A percentile compares a stretch with the other conserved stretches of the same genome.
phyloP scores from a whole-genome alignment of 495 filamentous ascomycete species.

The Terfezia boudieri region DNA sequence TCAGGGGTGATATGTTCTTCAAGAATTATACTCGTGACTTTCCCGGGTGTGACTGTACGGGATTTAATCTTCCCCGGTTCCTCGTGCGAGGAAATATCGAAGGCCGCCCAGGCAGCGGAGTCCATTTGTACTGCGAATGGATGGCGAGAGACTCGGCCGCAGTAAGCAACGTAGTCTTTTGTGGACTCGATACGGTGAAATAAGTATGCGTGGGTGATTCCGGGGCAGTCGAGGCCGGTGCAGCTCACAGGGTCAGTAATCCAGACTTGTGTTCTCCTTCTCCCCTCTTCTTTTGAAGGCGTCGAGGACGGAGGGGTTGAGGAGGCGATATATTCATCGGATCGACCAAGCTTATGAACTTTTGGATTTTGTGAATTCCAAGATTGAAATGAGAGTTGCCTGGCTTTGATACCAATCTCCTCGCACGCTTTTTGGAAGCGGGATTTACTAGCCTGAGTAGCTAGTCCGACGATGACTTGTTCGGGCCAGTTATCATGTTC shows the following conservation, averaged over 20 bases:
- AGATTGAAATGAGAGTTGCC: constrained; percentile 1
- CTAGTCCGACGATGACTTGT: constrained; percentile 9
- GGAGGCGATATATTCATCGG: constrained; percentile 7
- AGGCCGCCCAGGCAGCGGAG: constrained; percentile 1
- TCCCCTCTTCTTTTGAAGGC: neutral
- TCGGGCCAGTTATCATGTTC: constrained; percentile 12
- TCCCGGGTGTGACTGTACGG: constrained; percentile 3
- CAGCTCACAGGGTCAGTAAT: constrained; percentile 7
- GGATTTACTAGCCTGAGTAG: neutral
- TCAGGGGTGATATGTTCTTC: constrained; percentile 4
- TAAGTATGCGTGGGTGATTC: constrained; percentile 12
- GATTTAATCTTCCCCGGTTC: neutral
- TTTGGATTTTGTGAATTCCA: constrained; percentile 6
- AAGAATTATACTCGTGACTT: constrained; percentile 13
- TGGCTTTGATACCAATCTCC: constrained; percentile 3
- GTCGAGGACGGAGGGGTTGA: neutral
- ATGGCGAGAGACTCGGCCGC: constrained; percentile 14
- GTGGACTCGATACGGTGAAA: constrained; percentile 12
- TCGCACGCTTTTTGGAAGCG: neutral
- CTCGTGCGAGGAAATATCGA: too few relatives aligned
- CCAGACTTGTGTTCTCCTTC: constrained; percentile 9
- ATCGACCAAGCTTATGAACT: constrained; percentile 9
- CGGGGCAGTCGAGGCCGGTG: constrained; percentile 11
- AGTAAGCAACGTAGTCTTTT: constrained; percentile 15
- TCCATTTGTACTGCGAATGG: constrained; percentile 7